Base-by-base conservation (phyloP, 768 basidiomycete species). In the Trametes villosa region DNA sequence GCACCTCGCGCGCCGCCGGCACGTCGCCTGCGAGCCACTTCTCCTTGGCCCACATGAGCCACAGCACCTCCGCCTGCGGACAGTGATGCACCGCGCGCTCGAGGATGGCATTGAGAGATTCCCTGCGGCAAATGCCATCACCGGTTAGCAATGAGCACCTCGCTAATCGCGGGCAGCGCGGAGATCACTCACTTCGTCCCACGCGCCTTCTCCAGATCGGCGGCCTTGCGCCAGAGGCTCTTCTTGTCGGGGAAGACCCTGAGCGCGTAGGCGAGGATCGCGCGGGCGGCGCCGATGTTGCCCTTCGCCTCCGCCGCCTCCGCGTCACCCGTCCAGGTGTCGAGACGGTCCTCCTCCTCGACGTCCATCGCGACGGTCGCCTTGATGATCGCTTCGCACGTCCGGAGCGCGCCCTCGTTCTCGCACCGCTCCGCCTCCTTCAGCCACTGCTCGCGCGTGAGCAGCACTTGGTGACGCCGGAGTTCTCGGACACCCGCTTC, bases 11-110 rank as follows among this genome's bases (percentile, higher is more conserved):
- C 2, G 97, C 94, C n/a, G 88, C 90, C 2, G 88, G 85, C 15
- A 98, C 92, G 68, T 98, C 92, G 8, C 92, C 92, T 12, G 81
- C 78, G 17, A 94, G 71, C 96, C 96, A 99, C 72, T 94, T 92
- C 78, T 98, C 96, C 76, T 99, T 99, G 3, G 96, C 97, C 51
- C 89, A 85, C 95, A 98, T 98, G 31, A 98, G 82, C 97, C 97
- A 98, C 6, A 99, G 79, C 0, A 94, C 91, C 73, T 98, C 96
- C 1, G 95, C 96, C 66, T 95, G 93, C 0, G 96, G 97, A 67
- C 94, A 96, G 70, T 94, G 88, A 55, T 89, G 81, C 26, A 96
- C 94, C 0, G 96, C 95, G 31, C 89, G 84, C 45, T 79, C 80
- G 42, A 98, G 84, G 4, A 98, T 85, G 1, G 87, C 87, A 69